phyloP scores from a whole-genome alignment of 768 basidiomycete genomes.

The Neoboletus magnificus region DNA sequence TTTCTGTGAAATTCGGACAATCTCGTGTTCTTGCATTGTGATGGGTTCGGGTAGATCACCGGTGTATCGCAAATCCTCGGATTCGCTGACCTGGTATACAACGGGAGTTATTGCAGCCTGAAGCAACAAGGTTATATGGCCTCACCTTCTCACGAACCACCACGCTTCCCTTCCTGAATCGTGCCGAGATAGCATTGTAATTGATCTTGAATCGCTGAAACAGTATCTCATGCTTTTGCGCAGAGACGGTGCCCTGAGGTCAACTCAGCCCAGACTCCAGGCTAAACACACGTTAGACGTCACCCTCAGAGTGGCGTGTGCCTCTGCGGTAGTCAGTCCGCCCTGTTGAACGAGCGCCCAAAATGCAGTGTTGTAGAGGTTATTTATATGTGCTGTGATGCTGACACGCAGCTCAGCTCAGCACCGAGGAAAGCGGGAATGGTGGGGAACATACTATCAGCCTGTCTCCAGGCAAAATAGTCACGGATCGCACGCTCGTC shows the following conservation, averaged over 20 bases:
- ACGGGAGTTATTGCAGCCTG: neutral
- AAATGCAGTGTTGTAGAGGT: conserved; percentile 93
- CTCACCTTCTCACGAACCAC: conserved; percentile 64
- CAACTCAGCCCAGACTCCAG: conserved; percentile 8
- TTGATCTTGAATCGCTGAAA: conserved; percentile 81
- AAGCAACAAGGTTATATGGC: neutral
- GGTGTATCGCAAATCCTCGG: neutral
- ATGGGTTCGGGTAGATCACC: neutral
- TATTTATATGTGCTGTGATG: conserved; percentile 88
- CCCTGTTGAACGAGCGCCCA: conserved; percentile 90
- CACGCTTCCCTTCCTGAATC: conserved; percentile 84
- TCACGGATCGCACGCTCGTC: conserved; percentile 68
- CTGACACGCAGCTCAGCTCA: conserved; percentile 18
- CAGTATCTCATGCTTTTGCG: conserved; percentile 89
- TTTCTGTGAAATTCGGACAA: conserved; percentile 17
- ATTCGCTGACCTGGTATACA: conserved; percentile 6
- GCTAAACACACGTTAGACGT: conserved; percentile 7
- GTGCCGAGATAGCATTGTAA: conserved; percentile 71
- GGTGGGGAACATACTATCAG: conserved; percentile 67
- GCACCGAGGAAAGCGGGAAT: neutral
- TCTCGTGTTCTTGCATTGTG: neutral
- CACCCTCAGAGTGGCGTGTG: conserved; percentile 78
- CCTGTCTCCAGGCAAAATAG: conserved; percentile 96
- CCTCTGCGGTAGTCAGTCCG: conserved; percentile 73
- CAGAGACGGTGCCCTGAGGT: conserved; percentile 79